Evolutionary conservation across 208 protist species (phyloP), one percentile per base, ranked within the genome.

Genomic region (Leishmania turanica): DNA sequence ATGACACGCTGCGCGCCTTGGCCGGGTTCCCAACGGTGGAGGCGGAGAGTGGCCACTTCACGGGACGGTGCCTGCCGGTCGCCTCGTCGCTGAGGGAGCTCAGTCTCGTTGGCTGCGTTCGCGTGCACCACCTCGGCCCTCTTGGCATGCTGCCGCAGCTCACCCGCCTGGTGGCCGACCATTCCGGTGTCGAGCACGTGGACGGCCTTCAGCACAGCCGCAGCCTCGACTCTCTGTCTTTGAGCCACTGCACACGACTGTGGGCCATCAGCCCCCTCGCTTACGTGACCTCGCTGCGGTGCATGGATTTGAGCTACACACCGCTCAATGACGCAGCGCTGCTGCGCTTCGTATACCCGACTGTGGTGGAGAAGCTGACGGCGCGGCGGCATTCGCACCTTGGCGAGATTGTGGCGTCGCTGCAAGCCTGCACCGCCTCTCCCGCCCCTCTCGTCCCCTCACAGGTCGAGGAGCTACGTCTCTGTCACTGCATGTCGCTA

Each of bases 271-370:
- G 58, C 17, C 40, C 79, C 1, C 77, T 88, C 21, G 84, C 80
- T 42, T 42, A 51, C 65, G 19, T 60, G 8, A 11, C 62, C 27
- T 4, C 75, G 60, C 76, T 89, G 76, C 75, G 75, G 21, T 54
- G 34, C 27, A 21, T 87, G 47, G 75, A 80, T 56, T 64, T 84
- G 27, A 83, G 76, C 64, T 49, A 54, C 76, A 79, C 77, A 31
- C 76, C 64, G 11, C 77, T 86, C 68, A 82, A 53, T 49, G 80
- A 84, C 40, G 77, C 70, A 3, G 76, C 60, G 54, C 75, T 84
- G 81, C 66, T 85, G 51, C 82, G 85, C 54, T 83, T 83, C 31
- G 80, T 84, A 27, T 83, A 79, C 56, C 75, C 85, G 37, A 21
- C 11, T 53, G 66, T 83, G 27, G 54, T 75, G 34, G 47, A 42